Percentiles rank a stretch among this genome's conserved stretches.
Conservation (phyloP, 495 filamentous ascomycete species). For the Polyplosphaeria fusca region DNA sequence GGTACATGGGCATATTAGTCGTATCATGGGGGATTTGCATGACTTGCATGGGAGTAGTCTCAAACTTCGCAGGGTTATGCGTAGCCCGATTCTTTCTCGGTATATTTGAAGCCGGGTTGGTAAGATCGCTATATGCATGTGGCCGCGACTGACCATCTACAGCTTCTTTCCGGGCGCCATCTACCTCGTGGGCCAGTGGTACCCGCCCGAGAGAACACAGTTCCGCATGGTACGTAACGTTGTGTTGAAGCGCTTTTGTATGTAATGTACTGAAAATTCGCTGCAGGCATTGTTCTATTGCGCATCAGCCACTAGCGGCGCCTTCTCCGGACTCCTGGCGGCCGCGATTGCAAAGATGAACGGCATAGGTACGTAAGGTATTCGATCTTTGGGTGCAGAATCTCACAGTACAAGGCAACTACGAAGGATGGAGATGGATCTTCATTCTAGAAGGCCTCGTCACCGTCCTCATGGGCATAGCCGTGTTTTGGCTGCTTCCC, state of each 20-base stretch:
- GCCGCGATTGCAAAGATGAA: slow-evolving; percentile 19
- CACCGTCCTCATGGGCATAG: slow-evolving; percentile 48
- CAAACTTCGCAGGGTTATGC: not conserved
- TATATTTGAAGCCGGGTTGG: not conserved
- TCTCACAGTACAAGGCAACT: no score
- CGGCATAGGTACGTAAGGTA: no score
- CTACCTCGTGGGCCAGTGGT: slow-evolving; percentile 44
- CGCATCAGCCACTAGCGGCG: slow-evolving; percentile 54
- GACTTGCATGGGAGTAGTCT: not conserved
- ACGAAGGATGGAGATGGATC: slow-evolving; percentile 59
- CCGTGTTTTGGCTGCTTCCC: slow-evolving; percentile 53
- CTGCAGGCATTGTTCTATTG: slow-evolving; percentile 65
- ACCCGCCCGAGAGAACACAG: slow-evolving; percentile 40
- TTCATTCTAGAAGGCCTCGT: slow-evolving; percentile 64
- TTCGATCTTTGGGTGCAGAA: no score
- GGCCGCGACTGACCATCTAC: not conserved
- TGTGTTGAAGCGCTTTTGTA: no score
- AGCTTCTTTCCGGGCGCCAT: slow-evolving; percentile 46
- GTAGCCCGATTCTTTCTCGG: not conserved
- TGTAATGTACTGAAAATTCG: no score
- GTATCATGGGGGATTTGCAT: not conserved
- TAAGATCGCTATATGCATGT: not conserved
- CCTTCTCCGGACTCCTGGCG: slow-evolving; percentile 58
- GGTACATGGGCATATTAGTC: no score
- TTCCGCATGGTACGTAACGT: slow-evolving; percentile 37